Base-by-base conservation (phyloP, 2,329 filamentous ascomycete species). In the Cordyceps farinosa region DNA sequence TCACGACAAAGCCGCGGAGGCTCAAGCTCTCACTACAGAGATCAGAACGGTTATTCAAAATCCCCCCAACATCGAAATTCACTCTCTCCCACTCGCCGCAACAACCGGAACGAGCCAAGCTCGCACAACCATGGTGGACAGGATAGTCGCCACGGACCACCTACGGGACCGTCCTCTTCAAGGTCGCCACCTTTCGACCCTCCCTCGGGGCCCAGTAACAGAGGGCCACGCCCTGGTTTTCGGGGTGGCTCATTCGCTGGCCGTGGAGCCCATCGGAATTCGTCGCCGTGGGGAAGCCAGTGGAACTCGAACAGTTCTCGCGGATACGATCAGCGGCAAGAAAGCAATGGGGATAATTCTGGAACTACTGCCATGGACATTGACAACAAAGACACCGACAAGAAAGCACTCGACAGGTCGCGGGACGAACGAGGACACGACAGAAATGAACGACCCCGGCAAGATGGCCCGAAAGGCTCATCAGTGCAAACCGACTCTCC, bases 271-370 rank as follows among this genome's bases (percentile, higher is more conserved):
- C 80, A 83, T 64, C 82, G 88, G 58, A 86, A 87, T 42, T 80
- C 66, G 78, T 87, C 76, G 84, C 89, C 79, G 82, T 87, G 75
- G 86, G 90, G 75, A 73, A 67, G 87, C 2, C 90, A 91, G 52
- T 93, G 91, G 89, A 89, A 84, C 62, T 82, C 86, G 10, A 48
- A 56, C 29, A 36, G 17, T 36, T 42, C 57, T 27, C 56, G 58
- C n/a, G 36, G 30, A 4, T 9, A 38, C 10, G 51, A 56, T 5
- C 40, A 61, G 30, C 57, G 58, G 4, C 45, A 38, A 50, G 40
- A 40, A 15, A 50, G 51, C 42, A 64, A 64, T 52, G 8, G 80
- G 83, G 30, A 68, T 60, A 61, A 68, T 66, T 52, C 85, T 86
- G 36, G 79, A 82, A 60, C 85, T 88, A 61, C 84, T 87, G 69